Conservation (phyloP, 495 filamentous ascomycete species). For the Daldinia decipiens region DNA sequence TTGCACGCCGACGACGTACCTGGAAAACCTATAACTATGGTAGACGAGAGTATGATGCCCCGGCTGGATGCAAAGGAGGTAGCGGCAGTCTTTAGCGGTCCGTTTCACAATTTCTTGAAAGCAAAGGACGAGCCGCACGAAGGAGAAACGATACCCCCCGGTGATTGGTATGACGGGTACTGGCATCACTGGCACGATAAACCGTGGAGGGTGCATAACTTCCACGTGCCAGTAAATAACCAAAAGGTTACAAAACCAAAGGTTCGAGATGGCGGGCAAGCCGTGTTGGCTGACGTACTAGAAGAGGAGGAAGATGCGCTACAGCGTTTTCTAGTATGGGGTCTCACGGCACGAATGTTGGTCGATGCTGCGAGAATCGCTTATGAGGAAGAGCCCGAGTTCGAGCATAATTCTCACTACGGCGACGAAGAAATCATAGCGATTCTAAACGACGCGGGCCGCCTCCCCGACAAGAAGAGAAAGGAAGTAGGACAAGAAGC, state of each 20-base stretch:
- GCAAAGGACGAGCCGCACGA: constrained; percentile 56
- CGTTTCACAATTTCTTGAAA: constrained; percentile 76
- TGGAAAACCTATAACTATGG: constrained; percentile 55
- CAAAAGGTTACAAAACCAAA: constrained; percentile 68
- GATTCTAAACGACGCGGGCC: constrained; percentile 67
- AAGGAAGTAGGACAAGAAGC: constrained; percentile 60
- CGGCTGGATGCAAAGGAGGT: constrained; percentile 85
- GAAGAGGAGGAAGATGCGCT: constrained; percentile 53
- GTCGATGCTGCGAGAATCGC: constrained; percentile 87
- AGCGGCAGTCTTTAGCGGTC: constrained; percentile 88
- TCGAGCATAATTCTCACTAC: constrained; percentile 79
- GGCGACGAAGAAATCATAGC: constrained; percentile 84
- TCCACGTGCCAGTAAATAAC: constrained; percentile 78
- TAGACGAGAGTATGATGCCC: constrained; percentile 78
- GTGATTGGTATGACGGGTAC: constrained; percentile 73
- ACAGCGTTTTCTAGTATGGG: constrained; percentile 81
- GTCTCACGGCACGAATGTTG: constrained; percentile 89
- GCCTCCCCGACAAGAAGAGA: constrained; percentile 66
- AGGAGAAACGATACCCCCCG: constrained; percentile 55
- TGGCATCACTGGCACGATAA: constrained; percentile 73
- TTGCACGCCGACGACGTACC: constrained; percentile 67
- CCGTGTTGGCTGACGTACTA: constrained; percentile 44
- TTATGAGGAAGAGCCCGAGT: constrained; percentile 82
- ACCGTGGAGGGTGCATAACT: constrained; percentile 85
- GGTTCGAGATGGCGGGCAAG: constrained; percentile 45